Base-by-base conservation (phyloP, 1,139 yeast genomes). In the Hemisphaericaspora subhashii region DNA sequence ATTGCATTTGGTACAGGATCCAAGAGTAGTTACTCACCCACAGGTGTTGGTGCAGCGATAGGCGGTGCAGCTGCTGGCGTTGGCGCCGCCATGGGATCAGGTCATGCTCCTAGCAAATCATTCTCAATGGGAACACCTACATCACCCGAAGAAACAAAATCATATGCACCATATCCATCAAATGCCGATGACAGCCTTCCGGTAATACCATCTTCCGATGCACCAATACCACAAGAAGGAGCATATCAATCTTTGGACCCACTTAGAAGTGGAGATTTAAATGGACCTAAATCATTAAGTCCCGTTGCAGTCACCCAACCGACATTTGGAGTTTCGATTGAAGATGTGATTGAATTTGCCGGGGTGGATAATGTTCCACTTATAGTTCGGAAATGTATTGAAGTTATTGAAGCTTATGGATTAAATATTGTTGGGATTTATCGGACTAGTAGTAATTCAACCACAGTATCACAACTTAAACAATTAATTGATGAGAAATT, bases 341-440 rank as follows among this genome's bases (percentile, higher is more conserved):
- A 86, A 47, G 80, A 77, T 8, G 66, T 87, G 36, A 79, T 89
- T 18, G 84, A 83, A 45, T 81, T 76, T 51, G 96, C 95, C 44
- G 96, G 77, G 3, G 65, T 88, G 38, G 95, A 87, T 49, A 83
- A 87, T 60, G 96, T 90, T 3, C 98, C 98, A 1, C 74, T 86
- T n/a, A 77, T 90, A 35, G 98, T 90, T 8, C 83, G 84, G 49
- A 87, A 84, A 55, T 90, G 98, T 68, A 85, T 90, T 39, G 85
- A 84, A 47, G 84, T 90, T 7, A 80, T 92, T 33, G 98, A 92
- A 58, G 73, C 74, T 28, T 81, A 84, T 58, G 98, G 98, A 1
- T 61, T 86, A 32, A 83, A 86, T 38, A 71, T 86, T 31, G 98
- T 89, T 57, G 98, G 98, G 0, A 83, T 92, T 24, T 92, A 92